phyloP scores from a whole-genome alignment of 2,329 filamentous ascomycete genomes.

The Nannizziopsis barbatae region DNA sequence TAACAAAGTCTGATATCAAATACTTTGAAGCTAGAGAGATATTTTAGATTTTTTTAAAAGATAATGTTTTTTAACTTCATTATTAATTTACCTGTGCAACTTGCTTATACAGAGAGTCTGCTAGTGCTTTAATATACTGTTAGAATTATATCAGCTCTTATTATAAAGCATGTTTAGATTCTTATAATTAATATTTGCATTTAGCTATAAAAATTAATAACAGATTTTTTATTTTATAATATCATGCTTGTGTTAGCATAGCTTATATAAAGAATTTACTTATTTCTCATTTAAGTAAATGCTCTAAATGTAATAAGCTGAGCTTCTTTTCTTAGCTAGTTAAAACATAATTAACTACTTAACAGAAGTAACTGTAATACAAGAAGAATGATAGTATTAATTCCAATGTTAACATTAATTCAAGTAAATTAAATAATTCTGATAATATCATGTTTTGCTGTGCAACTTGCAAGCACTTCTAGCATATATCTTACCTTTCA shows the following conservation, averaged over 20 bases:
- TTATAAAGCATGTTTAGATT: slow-evolving; percentile 72
- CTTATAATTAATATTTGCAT: slow-evolving; percentile 65
- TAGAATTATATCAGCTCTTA: slow-evolving; percentile 81
- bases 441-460: slow-evolving; percentile 77
- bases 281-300: slow-evolving; percentile 61
- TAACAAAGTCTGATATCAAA: slow-evolving; percentile 7
- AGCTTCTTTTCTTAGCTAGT: slow-evolving; percentile 66
- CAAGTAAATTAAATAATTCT: too few relatives aligned
- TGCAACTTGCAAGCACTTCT: slow-evolving; percentile 60
- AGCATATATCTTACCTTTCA: slow-evolving; percentile 75
- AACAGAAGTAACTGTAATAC: slow-evolving; percentile 73
- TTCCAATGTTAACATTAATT: slow-evolving; percentile 58
- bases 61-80: slow-evolving; percentile 55
- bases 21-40: slow-evolving; percentile 54
- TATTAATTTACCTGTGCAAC: slow-evolving; percentile 64
- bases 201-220: slow-evolving; percentile 74
- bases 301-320: slow-evolving; percentile 55
- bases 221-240: slow-evolving; percentile 77
- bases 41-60: slow-evolving; percentile 50
- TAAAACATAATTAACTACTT: slow-evolving; percentile 56
- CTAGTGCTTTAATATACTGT: slow-evolving; percentile 66
- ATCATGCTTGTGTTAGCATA: slow-evolving; percentile 66
- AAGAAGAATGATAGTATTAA: slow-evolving; percentile 69
- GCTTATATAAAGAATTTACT: slow-evolving; percentile 56
- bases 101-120: slow-evolving; percentile 50